Conservation (phyloP, 805 yeast species). For the Pichia occidentalis region DNA sequence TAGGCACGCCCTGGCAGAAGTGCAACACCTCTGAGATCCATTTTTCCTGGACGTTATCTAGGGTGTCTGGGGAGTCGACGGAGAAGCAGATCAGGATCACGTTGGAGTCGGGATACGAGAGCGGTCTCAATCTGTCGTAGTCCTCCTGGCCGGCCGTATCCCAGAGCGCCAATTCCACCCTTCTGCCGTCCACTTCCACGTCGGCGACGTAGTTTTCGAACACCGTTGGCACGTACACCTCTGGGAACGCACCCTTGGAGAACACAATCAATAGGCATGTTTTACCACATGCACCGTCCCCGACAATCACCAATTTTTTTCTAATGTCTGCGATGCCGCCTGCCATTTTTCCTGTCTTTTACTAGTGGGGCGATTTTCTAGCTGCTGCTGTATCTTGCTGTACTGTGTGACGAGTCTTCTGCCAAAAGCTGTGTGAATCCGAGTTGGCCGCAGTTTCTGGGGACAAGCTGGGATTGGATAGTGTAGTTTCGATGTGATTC, state of each 20-base stretch:
- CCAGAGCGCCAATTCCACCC: conserved; percentile 92
- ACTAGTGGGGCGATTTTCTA: too few species aligned
- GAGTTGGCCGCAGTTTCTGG: too few species aligned
- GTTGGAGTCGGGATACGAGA: conserved; percentile 87
- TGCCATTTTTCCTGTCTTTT: conserved; percentile 32
- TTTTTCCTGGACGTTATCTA: conserved; percentile 90
- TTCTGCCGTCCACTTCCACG: conserved; percentile 85
- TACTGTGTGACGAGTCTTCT: too few species aligned
- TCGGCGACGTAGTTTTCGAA: conserved; percentile 97
- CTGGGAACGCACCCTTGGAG: conserved; percentile 87
- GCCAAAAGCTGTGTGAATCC: too few species aligned
- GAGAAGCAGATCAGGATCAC: conserved; percentile 90
- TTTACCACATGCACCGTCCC: conserved; percentile 98
- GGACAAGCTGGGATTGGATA: too few species aligned
- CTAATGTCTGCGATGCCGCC: conserved; percentile 51
- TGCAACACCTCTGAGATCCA: conserved; percentile 93
- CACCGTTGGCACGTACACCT: conserved; percentile 92
- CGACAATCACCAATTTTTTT: conserved; percentile 88
- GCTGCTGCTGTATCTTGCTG: too few species aligned
- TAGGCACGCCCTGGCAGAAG: conserved; percentile 92
- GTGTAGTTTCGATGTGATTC: too few species aligned
- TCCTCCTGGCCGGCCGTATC: conserved; percentile 99
- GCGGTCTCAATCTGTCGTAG: conserved; percentile 87
- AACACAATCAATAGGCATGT: conserved; percentile 84
- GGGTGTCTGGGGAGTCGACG: conserved; percentile 83